Base-by-base conservation (phyloP, 306 rosid genomes). In the Dryas octopetala region DNA sequence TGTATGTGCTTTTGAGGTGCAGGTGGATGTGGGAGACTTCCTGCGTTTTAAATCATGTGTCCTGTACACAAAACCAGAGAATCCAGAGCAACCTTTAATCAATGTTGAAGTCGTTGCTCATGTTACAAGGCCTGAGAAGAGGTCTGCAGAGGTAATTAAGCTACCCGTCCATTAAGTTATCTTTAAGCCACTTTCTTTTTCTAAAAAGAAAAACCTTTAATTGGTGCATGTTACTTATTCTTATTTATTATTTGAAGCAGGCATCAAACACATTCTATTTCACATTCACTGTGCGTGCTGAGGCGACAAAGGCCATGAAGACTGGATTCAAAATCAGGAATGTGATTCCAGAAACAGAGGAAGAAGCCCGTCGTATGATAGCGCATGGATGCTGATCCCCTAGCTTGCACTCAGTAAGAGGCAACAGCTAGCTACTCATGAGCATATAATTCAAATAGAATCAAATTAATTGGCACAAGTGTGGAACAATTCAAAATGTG, bases 1-100 rank as follows among this genome's bases (percentile, higher is more conserved):
- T 23, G 23, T 5, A 52, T 13, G 6, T 19, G 41, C 23, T 15
- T 64, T 19, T 11, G 28, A 64, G 23, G 67, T 54, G 66, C 89
- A 96, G 98, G 99, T 96, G 86, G 99, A 96, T 50, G 98, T 95
- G 13, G 98, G 99, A 19, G 97, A 95, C 74, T 95, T 95, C 86
- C 74, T 92, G 81, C 95, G 98, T 62, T 87, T 92, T 81, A 89
- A 86, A 77, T 96, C 99, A 3, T 92, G 97, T 60, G 93, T 96
- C 38, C 80, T 95, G 43, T 92, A 89, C 89, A 90, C 97, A 1
- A 91, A 90, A 82, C 71, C 73, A 44, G 89, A 90, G n/a, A 82
- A 92, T 69, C 91, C 91, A 2, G 96, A 92, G 80, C 89, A 89
- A 75, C 99, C 99, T 70, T 86, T 90, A 16, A 95, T 95, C 86